These are phyloP conservation scores for Brachypodium distachyon DNA, from an alignment of 202 grass and related monocot species.

Conservation along the genomic window DNA sequence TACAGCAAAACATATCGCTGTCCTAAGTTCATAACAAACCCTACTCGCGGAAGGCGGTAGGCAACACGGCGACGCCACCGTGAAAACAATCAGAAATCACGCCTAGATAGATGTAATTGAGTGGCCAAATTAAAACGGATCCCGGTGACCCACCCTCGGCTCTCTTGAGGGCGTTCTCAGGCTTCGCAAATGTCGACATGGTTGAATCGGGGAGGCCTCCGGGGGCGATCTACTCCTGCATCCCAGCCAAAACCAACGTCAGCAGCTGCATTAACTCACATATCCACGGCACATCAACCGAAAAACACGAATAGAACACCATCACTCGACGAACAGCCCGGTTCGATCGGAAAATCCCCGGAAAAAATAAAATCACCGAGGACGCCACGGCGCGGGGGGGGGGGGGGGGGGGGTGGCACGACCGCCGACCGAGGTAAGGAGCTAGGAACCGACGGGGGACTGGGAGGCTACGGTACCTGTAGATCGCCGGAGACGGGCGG, in stretches of 20 bases:
- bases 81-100: neutral
- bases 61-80: no score
- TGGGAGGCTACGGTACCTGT: conserved; percentile 2
- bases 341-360: neutral
- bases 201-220: conserved; percentile 4
- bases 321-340: neutral
- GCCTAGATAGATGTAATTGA: neutral
- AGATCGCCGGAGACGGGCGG: conserved; percentile 31
- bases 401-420: neutral
- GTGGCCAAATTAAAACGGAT: neutral
- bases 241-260: neutral
- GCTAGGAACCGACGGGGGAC: neutral
- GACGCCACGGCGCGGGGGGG: neutral
- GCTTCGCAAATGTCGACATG: conserved; percentile 92
- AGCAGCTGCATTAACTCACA: neutral
- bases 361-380: neutral
- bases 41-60: neutral
- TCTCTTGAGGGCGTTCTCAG: conserved; percentile 91
- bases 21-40: neutral
- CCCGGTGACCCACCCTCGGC: conserved; percentile 55
- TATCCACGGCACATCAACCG: neutral
- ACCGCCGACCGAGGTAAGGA: neutral
- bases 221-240: conserved; percentile 42
- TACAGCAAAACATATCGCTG: neutral
- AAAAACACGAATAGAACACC: neutral